These are phyloP conservation scores for Ophiocordyceps camponoti-floridani DNA, from an alignment of 2,329 filamentous ascomycete genomes.

Conservation along the genomic window DNA sequence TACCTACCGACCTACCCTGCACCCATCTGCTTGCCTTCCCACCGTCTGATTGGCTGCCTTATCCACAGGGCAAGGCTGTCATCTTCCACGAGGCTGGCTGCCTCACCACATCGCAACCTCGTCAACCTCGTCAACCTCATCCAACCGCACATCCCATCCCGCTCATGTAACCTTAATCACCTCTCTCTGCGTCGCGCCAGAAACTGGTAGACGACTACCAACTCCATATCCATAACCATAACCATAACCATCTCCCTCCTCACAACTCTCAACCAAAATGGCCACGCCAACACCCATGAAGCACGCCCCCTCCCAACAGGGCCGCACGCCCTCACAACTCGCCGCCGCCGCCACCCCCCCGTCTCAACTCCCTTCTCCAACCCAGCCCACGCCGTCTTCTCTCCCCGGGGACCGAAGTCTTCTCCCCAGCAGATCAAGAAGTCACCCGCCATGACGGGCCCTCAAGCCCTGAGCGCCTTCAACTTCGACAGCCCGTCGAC, in stretches of 20 bases:
- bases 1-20: no score
- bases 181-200: no score
- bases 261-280: slow-evolving; percentile 14
- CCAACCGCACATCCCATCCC: no score
- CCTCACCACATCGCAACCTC: no score
- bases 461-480: slow-evolving; percentile 27
- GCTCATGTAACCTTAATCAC: no score
- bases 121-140: no score
- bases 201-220: no score
- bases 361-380: slow-evolving; percentile 50
- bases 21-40: no score
- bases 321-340: slow-evolving; percentile 29
- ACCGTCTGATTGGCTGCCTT: no score
- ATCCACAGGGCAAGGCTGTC: no score
- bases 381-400: slow-evolving; percentile 37
- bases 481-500: slow-evolving; percentile 49
- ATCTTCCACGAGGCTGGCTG: no score
- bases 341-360: slow-evolving; percentile 43
- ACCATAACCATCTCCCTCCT: not conserved
- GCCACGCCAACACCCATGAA: slow-evolving; percentile 33
- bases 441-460: slow-evolving; percentile 35
- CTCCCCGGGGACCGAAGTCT: slow-evolving; percentile 36
- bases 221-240: no score
- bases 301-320: slow-evolving; percentile 22
- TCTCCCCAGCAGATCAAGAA: slow-evolving; percentile 49